Percentiles rank a stretch among this genome's conserved stretches.
These are phyloP conservation scores for Pyrenophora graminea DNA, from an alignment of 2,329 filamentous ascomycete species.

Conservation along the genomic window DNA sequence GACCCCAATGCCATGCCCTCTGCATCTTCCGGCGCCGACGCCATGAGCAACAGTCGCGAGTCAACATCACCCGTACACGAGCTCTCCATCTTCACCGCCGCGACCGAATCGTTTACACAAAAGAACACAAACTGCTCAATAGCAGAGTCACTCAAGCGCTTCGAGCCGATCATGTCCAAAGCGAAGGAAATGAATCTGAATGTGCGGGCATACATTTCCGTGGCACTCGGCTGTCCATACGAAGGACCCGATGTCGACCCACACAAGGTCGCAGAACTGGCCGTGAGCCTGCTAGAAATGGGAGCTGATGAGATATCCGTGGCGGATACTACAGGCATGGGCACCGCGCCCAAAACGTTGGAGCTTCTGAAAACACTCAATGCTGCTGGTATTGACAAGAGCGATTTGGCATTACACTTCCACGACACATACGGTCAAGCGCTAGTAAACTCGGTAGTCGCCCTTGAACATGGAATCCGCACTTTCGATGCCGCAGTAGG, in stretches of 20 bases:
- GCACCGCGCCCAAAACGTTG: constrained; percentile 72
- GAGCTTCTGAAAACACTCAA: constrained; percentile 67
- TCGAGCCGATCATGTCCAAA: constrained; percentile 69
- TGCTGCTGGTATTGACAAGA: constrained; percentile 68
- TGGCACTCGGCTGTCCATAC: constrained; percentile 77
- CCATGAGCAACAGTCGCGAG: constrained; percentile 33
- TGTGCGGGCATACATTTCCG: constrained; percentile 75
- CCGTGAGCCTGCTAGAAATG: constrained; percentile 73
- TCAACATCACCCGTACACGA: constrained; percentile 50
- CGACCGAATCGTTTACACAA: constrained; percentile 78
- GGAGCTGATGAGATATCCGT: constrained; percentile 90
- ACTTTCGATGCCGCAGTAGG: constrained; percentile 81
- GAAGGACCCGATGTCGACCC: constrained; percentile 66
- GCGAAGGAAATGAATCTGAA: constrained; percentile 68
- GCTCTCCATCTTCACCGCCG: constrained; percentile 79
- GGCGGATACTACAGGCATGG: constrained; percentile 90
- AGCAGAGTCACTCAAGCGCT: constrained; percentile 70
- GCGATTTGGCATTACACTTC: constrained; percentile 80
- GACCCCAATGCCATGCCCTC: constrained; percentile 51
- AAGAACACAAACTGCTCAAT: constrained; percentile 84
- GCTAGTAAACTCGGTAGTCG: constrained; percentile 78
- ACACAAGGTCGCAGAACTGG: constrained; percentile 64
- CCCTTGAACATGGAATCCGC: constrained; percentile 75
- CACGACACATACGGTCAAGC: constrained; percentile 89
- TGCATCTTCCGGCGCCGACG: constrained; percentile 39